Evolutionary conservation across 208 protist species (phyloP).

Genomic region (Acanthamoeba lugdunensis): DNA sequence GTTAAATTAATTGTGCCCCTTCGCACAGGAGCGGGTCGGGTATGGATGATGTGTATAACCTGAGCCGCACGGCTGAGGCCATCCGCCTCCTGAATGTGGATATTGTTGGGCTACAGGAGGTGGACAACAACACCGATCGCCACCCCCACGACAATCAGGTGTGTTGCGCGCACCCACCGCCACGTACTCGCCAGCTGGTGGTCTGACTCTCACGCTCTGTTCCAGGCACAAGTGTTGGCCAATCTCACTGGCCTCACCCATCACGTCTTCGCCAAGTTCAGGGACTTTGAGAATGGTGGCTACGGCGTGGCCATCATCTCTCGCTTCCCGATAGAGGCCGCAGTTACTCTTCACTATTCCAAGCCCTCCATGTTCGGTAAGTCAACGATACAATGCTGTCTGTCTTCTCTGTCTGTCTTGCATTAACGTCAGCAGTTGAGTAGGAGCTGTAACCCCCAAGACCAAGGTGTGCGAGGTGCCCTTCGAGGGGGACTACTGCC

Average conservation of each 20-base stretch:
- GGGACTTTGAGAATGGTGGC: constrained; percentile 52
- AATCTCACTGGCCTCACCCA: constrained; percentile 32
- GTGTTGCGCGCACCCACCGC: not conserved
- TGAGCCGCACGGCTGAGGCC: constrained; percentile 29
- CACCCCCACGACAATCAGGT: constrained; percentile 52
- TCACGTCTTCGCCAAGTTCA: constrained; percentile 43
- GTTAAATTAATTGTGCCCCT: not conserved
- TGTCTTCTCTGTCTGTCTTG: not conserved
- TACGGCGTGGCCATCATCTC: constrained; percentile 36
- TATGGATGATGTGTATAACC: constrained; percentile 58
- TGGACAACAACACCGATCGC: constrained; percentile 34
- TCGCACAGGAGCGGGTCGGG: constrained; percentile 6
- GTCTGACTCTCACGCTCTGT: not conserved
- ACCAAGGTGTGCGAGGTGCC: not conserved
- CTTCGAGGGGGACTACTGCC: constrained; percentile 52
- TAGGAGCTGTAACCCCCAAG: not conserved
- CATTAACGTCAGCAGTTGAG: not conserved
- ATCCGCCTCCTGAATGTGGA: not conserved
- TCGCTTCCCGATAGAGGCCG: constrained; percentile 32
- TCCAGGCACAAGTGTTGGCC: constrained; percentile 6
- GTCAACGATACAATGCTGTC: not conserved
- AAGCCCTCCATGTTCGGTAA: not conserved
- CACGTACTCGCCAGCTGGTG: not conserved
- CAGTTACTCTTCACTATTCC: not conserved
- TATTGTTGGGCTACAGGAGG: constrained; percentile 39